These are phyloP conservation scores for Aspergillus clavatus DNA, from an alignment of 2,329 filamentous ascomycete species.

Conservation along the genomic window DNA sequence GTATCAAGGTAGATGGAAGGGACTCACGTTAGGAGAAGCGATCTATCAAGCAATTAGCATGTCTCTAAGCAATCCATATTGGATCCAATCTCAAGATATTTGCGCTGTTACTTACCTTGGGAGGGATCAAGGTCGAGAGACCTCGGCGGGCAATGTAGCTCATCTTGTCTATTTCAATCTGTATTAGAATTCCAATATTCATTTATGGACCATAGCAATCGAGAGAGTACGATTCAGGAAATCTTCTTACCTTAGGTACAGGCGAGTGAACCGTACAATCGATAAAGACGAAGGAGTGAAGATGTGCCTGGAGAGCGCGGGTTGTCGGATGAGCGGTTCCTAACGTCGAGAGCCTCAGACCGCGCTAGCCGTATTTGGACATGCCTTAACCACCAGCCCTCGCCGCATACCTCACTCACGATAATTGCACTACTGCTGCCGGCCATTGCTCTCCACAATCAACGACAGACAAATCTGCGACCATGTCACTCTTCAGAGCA, in stretches of 20 bases:
- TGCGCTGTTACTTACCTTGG: conserved; percentile 66
- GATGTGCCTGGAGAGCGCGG: conserved; percentile 33
- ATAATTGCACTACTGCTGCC: conserved; percentile 29
- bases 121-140: conserved; percentile 97
- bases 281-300: conserved; percentile 30
- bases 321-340: conserved; percentile 33
- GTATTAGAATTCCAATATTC: conserved; percentile 16
- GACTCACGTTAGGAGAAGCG: conserved; percentile 38
- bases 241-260: conserved; percentile 30
- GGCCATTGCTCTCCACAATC: conserved; percentile 13
- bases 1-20: conserved; percentile 5
- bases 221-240: not conserved
- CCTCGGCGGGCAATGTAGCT: conserved; percentile 85
- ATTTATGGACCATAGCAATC: conserved; percentile 15
- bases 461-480: conserved; percentile 23
- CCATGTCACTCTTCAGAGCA: conserved; percentile 64
- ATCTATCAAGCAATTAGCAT: conserved; percentile 40
- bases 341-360: conserved; percentile 21
- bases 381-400: conserved; percentile 28
- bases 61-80: conserved; percentile 13
- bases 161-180: conserved; percentile 59
- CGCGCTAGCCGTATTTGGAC: conserved; percentile 34
- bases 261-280: conserved; percentile 30
- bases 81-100: conserved; percentile 4
- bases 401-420: conserved; percentile 29